Evolutionary conservation across 106 monocot genomes (phyloP).

Genomic region (Apostasia ramifera): DNA sequence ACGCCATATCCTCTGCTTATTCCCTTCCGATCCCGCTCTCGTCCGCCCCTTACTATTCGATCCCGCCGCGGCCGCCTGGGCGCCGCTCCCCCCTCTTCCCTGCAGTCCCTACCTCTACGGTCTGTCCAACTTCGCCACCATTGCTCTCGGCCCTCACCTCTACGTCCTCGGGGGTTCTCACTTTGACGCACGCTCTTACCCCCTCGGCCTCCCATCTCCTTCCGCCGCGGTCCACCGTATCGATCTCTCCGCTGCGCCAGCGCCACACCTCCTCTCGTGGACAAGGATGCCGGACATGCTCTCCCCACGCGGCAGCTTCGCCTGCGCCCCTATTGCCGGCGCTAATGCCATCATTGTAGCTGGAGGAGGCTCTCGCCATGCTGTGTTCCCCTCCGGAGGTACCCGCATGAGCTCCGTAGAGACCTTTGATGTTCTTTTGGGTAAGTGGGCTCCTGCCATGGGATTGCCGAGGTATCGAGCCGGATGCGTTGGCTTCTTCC

Average conservation of each 20-base stretch:
- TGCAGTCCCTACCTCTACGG: constrained; percentile 33
- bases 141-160: constrained; percentile 29
- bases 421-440: constrained; percentile 12
- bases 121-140: constrained; percentile 53
- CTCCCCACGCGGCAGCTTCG: constrained; percentile 68
- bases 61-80: constrained; percentile 38
- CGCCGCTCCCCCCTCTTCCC: constrained; percentile 50
- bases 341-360: constrained; percentile 42
- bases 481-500: constrained; percentile 60
- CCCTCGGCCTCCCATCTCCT: constrained; percentile 49
- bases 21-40: constrained; percentile 60
- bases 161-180: constrained; percentile 68
- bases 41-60: constrained; percentile 57
- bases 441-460: constrained; percentile 37
- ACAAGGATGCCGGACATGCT: constrained; percentile 40
- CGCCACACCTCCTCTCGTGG: constrained; percentile 28
- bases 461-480: constrained; percentile 45
- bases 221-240: constrained; percentile 33
- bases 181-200: constrained; percentile 66
- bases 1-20: constrained; percentile 49
- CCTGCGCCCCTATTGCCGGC: constrained; percentile 29
- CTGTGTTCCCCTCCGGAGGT: constrained; percentile 53
- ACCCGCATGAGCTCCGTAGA: constrained; percentile 55
- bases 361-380: constrained; percentile 83
- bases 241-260: constrained; percentile 19